Conservation (phyloP, 2,329 filamentous ascomycete species). For the Chaetomium globosum region DNA sequence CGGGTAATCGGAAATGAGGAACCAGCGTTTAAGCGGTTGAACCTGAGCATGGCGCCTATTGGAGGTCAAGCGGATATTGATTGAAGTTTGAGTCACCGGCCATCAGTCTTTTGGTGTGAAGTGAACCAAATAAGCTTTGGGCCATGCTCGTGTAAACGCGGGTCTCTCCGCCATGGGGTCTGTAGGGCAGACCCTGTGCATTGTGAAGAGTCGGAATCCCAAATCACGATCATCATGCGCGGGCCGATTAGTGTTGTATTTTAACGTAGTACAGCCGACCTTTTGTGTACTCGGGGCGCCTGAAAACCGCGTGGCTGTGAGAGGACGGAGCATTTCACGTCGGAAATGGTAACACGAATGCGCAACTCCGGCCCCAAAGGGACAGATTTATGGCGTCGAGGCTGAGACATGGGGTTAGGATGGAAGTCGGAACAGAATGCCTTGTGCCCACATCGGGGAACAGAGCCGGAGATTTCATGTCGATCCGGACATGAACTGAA, state of each 20-base stretch:
- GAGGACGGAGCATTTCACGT: background rate
- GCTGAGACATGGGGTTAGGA: background rate
- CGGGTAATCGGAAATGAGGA: background rate
- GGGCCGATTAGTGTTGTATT: background rate
- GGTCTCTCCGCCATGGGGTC: background rate
- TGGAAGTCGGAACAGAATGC: background rate
- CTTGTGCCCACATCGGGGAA: background rate
- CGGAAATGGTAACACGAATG: background rate
- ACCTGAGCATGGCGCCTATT: background rate
- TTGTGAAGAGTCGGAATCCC: background rate
- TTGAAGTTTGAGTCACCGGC: background rate
- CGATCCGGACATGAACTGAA: background rate
- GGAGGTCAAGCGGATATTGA: background rate
- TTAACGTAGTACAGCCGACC: background rate
- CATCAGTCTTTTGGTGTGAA: background rate
- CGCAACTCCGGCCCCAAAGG: background rate
- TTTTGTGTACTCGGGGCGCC: background rate
- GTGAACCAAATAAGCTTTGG: background rate
- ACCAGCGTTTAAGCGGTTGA: background rate
- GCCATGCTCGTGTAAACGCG: too few relatives aligned
- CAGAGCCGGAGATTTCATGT: background rate
- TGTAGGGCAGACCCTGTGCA: background rate
- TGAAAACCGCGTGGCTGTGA: background rate
- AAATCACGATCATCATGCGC: background rate
- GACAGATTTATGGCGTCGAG: background rate